phyloP scores from a whole-genome alignment of 2,329 filamentous ascomycete species.

The Beauveria rudraprayagi region DNA sequence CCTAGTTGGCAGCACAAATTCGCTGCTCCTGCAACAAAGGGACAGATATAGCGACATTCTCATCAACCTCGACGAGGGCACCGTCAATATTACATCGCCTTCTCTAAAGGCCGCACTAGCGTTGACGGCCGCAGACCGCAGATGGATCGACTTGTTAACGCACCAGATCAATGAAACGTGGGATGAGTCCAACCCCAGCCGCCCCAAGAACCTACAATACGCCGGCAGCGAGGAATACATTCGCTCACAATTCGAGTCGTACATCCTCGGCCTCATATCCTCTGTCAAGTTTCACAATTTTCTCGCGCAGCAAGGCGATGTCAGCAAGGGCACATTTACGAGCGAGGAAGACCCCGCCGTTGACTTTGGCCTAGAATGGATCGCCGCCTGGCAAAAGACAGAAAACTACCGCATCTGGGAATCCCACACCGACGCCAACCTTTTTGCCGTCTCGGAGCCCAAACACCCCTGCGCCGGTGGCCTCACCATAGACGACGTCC shows the following conservation, averaged over 20 bases:
- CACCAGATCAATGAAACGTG: constrained; percentile 93
- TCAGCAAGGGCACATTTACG: constrained; percentile 57
- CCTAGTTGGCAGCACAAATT: constrained; percentile 94
- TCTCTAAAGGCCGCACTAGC: constrained; percentile 67
- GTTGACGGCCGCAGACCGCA: constrained; percentile 77
- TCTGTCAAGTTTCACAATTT: constrained; percentile 83
- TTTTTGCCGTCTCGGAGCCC: constrained; percentile 92
- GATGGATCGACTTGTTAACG: constrained; percentile 95
- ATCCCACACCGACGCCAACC: constrained; percentile 67
- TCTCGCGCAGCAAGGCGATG: constrained; percentile 60
- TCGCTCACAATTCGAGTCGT: constrained; percentile 92
- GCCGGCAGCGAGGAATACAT: constrained; percentile 97
- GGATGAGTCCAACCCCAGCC: constrained; percentile 82
- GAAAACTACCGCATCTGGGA: constrained; percentile 91
- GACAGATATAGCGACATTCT: constrained; percentile 94
- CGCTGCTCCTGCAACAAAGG: constrained; percentile 83
- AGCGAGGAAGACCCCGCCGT: constrained; percentile 75
- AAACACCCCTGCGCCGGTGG: constrained; percentile 90
- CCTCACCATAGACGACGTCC: constrained; percentile 88
- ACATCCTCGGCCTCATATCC: constrained; percentile 80
- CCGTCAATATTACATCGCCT: constrained; percentile 73
- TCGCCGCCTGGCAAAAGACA: constrained; percentile 79
- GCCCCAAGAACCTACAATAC: constrained; percentile 92
- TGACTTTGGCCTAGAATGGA: constrained; percentile 79
- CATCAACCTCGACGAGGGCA: constrained; percentile 88